Evolutionary conservation across 2,329 filamentous ascomycete genomes (phyloP).

Genomic region (Colletotrichum filicis): DNA sequence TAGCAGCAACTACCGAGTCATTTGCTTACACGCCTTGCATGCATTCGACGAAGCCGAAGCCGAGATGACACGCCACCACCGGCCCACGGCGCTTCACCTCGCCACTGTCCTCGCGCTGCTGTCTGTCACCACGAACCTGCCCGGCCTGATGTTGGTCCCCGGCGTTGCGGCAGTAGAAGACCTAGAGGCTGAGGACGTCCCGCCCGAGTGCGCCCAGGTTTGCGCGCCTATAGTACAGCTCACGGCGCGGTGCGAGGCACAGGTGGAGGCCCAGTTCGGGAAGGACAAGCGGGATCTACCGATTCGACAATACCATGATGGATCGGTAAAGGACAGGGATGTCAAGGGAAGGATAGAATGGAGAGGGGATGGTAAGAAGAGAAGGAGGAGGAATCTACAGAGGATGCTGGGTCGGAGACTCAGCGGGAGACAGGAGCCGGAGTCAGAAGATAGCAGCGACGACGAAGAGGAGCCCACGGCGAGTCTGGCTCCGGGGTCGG

Average conservation of each 20-base stretch:
- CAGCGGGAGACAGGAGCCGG: background rate
- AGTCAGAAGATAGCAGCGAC: background rate
- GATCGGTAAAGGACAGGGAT: background rate
- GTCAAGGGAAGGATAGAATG: accelerated
- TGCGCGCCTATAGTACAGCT: conserved; percentile 24
- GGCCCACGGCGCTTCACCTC: background rate
- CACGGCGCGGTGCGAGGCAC: conserved; percentile 21
- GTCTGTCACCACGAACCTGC: background rate
- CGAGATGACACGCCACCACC: conserved; percentile 12
- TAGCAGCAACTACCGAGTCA: background rate
- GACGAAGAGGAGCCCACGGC: background rate
- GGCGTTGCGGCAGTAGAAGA: conserved; percentile 16
- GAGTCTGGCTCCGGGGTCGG: background rate
- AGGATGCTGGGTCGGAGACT: background rate
- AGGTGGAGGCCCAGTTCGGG: conserved; percentile 5
- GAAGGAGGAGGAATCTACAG: background rate
- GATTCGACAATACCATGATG: background rate
- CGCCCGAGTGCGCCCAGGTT: conserved; percentile 10
- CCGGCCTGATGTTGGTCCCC: background rate
- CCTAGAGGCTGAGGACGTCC: conserved; percentile 27
- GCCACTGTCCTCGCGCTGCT: conserved; percentile 3
- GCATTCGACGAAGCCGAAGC: background rate
- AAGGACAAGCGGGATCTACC: background rate
- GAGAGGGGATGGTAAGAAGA: too few relatives aligned
- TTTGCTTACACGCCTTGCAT: too few relatives aligned